A percentile compares a stretch with the other conserved stretches of the same genome.
phyloP scores from a whole-genome alignment of 495 filamentous ascomycete species.

The Penicillium daleae region DNA sequence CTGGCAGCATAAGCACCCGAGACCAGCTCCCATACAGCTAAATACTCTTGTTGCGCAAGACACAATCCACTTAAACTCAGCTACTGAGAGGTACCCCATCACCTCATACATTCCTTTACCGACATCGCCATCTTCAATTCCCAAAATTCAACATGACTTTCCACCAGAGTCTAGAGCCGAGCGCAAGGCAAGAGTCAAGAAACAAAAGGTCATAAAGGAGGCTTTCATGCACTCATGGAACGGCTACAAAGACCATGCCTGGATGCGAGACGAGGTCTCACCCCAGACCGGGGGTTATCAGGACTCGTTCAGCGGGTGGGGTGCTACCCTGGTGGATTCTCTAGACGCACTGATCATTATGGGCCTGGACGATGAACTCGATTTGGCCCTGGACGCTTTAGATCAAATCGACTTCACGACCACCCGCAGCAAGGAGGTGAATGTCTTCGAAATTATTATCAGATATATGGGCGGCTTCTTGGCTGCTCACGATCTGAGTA shows the following conservation, averaged over 20 bases:
- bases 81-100: slow-evolving; percentile 54
- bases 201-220: slow-evolving; percentile 63
- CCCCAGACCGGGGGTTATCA: slow-evolving; percentile 61
- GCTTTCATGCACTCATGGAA: slow-evolving; percentile 75
- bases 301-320: slow-evolving; percentile 65
- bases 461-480: slow-evolving; percentile 84
- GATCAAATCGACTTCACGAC: slow-evolving; percentile 59
- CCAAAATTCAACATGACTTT: slow-evolving; percentile 58
- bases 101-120: slow-evolving; percentile 52
- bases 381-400: slow-evolving; percentile 58
- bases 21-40: slow-evolving; percentile 19
- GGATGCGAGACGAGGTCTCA: slow-evolving; percentile 76
- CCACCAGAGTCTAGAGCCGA: slow-evolving; percentile 42
- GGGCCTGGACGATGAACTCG: slow-evolving; percentile 62
- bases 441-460: slow-evolving; percentile 88
- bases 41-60: slow-evolving; percentile 13
- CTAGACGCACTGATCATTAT: slow-evolving; percentile 68
- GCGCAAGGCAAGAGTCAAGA: slow-evolving; percentile 44
- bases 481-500: slow-evolving; percentile 79
- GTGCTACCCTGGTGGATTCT: slow-evolving; percentile 61
- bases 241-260: slow-evolving; percentile 76
- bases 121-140: slow-evolving; percentile 46
- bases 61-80: slow-evolving; percentile 47
- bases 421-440: slow-evolving; percentile 57
- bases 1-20: slow-evolving; percentile 14